A percentile compares a stretch with the other conserved stretches of the same genome.
These are phyloP conservation scores for Periglandula ipomoeae DNA, from an alignment of 2,329 filamentous ascomycete species.

Conservation along the genomic window DNA sequence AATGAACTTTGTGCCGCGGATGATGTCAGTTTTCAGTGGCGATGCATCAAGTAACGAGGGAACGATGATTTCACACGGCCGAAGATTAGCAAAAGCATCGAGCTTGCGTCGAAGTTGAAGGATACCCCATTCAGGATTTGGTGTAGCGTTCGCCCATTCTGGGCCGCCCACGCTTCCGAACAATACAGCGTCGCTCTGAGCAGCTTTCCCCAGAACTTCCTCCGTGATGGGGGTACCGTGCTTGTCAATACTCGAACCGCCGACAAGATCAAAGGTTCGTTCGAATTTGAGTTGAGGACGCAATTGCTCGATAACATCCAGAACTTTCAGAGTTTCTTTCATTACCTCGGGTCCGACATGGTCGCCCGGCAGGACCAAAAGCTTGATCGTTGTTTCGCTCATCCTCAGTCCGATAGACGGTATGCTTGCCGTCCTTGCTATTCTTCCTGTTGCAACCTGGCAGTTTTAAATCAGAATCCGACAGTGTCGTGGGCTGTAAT, in stretches of 20 bases:
- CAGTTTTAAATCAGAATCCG: too few species aligned
- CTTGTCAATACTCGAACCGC: slow-evolving; percentile 57
- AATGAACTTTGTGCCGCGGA: slow-evolving; percentile 81
- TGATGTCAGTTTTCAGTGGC: slow-evolving; percentile 78
- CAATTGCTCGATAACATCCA: slow-evolving; percentile 29
- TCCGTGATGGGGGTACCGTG: slow-evolving; percentile 72
- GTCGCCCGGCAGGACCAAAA: slow-evolving; percentile 37
- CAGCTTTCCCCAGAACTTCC: slow-evolving; percentile 72
- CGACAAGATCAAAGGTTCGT: slow-evolving; percentile 18
- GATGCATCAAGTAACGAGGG: slow-evolving; percentile 75
- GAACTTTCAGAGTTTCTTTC: slow-evolving; percentile 34
- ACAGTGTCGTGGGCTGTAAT: too few species aligned
- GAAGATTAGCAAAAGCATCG: slow-evolving; percentile 87
- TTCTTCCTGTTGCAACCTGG: too few species aligned
- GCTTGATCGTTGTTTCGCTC: slow-evolving; percentile 14
- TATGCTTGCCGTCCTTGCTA: too few species aligned
- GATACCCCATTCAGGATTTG: slow-evolving; percentile 88
- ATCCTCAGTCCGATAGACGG: too few species aligned
- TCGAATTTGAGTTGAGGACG: slow-evolving; percentile 22
- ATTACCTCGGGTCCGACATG: slow-evolving; percentile 39
- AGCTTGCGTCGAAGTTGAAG: slow-evolving; percentile 89
- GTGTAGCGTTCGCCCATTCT: slow-evolving; percentile 82
- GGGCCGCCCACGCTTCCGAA: slow-evolving; percentile 94
- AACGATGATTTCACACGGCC: slow-evolving; percentile 91
- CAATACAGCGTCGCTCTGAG: slow-evolving; percentile 79